These are phyloP conservation scores for Sutorius eximius DNA, from an alignment of 1,284 basidiomycete species.

Conservation along the genomic window DNA sequence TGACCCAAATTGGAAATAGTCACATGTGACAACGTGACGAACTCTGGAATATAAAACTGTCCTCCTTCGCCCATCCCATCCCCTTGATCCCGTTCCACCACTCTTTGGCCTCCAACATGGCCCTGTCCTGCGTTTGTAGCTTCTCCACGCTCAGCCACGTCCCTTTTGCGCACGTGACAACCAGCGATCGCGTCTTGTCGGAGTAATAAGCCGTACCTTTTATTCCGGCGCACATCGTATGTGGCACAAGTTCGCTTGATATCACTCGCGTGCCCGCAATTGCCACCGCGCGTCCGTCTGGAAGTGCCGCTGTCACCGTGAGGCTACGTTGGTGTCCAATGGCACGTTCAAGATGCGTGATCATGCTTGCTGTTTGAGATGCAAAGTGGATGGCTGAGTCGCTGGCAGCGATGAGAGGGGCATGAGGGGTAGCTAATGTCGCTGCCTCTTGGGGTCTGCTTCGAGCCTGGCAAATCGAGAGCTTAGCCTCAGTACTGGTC, in stretches of 20 bases:
- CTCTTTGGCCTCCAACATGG: slow-evolving; percentile 33
- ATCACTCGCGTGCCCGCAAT: slow-evolving; percentile 23
- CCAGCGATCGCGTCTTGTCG: slow-evolving; percentile 10
- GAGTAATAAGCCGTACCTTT: slow-evolving; percentile 23
- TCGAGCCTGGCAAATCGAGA: slow-evolving; percentile 38
- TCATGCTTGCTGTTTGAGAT: slow-evolving; percentile 53
- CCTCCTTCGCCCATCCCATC: slow-evolving; percentile 23
- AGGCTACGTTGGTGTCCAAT: slow-evolving; percentile 43
- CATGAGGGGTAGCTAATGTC: slow-evolving; percentile 40
- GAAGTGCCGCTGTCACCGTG: slow-evolving; percentile 47
- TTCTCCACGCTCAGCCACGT: slow-evolving; percentile 27
- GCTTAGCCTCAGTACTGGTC: background rate
- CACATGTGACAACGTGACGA: slow-evolving; percentile 22
- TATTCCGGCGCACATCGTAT: background rate
- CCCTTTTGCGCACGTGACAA: slow-evolving; percentile 27
- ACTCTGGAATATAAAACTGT: slow-evolving; percentile 12
- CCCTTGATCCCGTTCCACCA: slow-evolving; percentile 38
- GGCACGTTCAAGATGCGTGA: slow-evolving; percentile 63
- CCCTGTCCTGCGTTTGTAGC: slow-evolving; percentile 34
- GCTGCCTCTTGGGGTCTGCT: slow-evolving; percentile 47
- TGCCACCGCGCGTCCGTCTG: slow-evolving; percentile 39
- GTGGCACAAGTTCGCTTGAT: slow-evolving; percentile 1
- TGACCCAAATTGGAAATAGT: slow-evolving; percentile 14
- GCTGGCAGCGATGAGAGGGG: slow-evolving; percentile 18
- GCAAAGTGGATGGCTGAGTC: slow-evolving; percentile 61